These are phyloP conservation scores for Penicillium fimorum DNA, from an alignment of 495 filamentous ascomycete genomes.

Conservation along the genomic window DNA sequence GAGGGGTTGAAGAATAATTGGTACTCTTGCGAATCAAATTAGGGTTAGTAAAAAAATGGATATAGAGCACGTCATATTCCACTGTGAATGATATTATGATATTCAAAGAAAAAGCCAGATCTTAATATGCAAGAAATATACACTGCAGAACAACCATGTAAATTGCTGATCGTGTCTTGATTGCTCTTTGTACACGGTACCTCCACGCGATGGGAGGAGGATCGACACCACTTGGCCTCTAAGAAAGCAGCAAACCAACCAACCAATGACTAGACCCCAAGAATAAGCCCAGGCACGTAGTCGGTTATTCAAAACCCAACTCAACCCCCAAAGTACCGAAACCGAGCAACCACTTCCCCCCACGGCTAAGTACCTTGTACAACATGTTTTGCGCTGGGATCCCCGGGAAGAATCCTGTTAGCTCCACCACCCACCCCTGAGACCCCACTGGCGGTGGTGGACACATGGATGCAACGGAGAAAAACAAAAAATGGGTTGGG, in stretches of 20 bases:
- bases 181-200: slow-evolving; percentile 10
- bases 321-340: not conserved
- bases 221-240: not conserved
- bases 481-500: slow-evolving; percentile 25
- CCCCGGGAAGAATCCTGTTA: slow-evolving; percentile 26
- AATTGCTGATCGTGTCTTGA: slow-evolving; percentile 3
- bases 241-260: not conserved
- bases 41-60: not conserved
- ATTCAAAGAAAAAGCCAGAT: not conserved
- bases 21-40: not conserved
- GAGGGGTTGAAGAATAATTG: not conserved
- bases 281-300: not conserved
- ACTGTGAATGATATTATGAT: not conserved
- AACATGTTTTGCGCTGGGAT: slow-evolving; percentile 20
- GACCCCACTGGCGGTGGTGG: slow-evolving; percentile 28
- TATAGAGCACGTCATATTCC: not conserved
- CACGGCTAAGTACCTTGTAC: slow-evolving; percentile 17
- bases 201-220: not conserved
- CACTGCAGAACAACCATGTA: slow-evolving; percentile 4
- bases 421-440: slow-evolving; percentile 28
- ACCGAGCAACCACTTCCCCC: not conserved
- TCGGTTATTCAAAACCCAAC: not conserved
- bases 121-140: not conserved
- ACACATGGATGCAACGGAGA: slow-evolving; percentile 35
- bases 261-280: not conserved